These are phyloP conservation scores for Styphnolobium japonicum DNA, from an alignment of 306 rosid genomes.

Conservation along the genomic window DNA sequence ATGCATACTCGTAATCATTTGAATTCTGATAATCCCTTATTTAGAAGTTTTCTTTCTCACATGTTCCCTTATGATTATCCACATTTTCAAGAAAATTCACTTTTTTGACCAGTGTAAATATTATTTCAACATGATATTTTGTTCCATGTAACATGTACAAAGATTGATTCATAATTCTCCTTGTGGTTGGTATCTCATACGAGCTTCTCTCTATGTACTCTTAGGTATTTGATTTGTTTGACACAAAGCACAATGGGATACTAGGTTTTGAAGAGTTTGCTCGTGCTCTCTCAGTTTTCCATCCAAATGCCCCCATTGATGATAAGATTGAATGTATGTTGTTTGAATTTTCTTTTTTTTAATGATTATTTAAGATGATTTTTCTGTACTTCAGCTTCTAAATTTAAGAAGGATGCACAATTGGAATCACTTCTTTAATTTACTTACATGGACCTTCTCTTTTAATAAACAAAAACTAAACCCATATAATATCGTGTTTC, in stretches of 20 bases:
- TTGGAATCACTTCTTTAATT: neutral
- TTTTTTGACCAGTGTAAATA: neutral
- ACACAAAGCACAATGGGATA: slow-evolving; percentile 96
- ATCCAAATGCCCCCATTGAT: slow-evolving; percentile 94
- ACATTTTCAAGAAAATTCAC: neutral
- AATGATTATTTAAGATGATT: neutral
- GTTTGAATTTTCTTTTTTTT: neutral
- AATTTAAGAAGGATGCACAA: neutral
- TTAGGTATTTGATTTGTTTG: slow-evolving; percentile 91
- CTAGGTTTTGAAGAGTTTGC: slow-evolving; percentile 99
- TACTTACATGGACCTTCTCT: neutral
- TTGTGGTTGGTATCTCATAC: slow-evolving; percentile 15
- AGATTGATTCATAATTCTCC: slow-evolving; percentile 9
- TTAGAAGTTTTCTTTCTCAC: neutral
- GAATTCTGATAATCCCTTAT: neutral
- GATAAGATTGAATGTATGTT: slow-evolving; percentile 91
- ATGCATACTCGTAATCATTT: neutral
- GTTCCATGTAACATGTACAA: slow-evolving; percentile 8
- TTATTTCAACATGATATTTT: neutral
- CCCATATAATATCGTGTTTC: slow-evolving; percentile 32
- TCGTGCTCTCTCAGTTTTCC: slow-evolving; percentile 92
- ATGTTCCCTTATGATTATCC: neutral
- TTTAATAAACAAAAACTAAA: neutral
- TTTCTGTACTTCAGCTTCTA: neutral
- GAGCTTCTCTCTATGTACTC: slow-evolving; percentile 10